phyloP scores from a whole-genome alignment of 23 red algal species.

The Agarophyton chilense region DNA sequence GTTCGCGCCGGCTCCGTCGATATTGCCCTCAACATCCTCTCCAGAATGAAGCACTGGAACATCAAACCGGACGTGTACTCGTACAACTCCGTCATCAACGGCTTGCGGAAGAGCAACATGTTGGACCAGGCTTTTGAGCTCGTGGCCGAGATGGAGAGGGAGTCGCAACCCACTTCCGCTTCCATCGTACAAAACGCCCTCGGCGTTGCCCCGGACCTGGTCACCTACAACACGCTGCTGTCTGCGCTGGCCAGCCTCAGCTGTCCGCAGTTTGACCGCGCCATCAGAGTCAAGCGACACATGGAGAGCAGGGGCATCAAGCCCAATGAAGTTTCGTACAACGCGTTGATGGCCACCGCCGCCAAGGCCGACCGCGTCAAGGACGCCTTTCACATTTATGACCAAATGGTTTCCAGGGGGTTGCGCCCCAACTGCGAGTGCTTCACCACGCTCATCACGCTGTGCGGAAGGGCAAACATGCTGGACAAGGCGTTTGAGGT shows the following conservation, averaged over 20 bases:
- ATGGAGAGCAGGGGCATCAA: conserved; percentile 42
- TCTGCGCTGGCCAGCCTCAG: conserved; percentile 31
- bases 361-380: conserved; percentile 51
- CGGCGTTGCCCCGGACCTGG: conserved; percentile 52
- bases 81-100: conserved; percentile 90
- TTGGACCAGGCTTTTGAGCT: conserved; percentile 73
- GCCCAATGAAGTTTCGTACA: conserved; percentile 73
- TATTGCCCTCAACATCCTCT: conserved; percentile 72
- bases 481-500: conserved; percentile 72
- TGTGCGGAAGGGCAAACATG: conserved; percentile 57
- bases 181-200: background rate
- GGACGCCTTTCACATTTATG: conserved; percentile 74
- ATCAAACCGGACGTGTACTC: conserved; percentile 77
- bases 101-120: conserved; percentile 48
- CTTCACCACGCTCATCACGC: conserved; percentile 77
- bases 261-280: conserved; percentile 54
- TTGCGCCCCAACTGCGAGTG: conserved; percentile 66
- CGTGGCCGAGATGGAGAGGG: conserved; percentile 63
- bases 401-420: conserved; percentile 70
- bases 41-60: conserved; percentile 67
- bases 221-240: conserved; percentile 77
- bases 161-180: background rate
- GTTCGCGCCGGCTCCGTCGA: conserved; percentile 70
- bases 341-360: conserved; percentile 65
- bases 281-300: conserved; percentile 49